Conservation (phyloP, 768 basidiomycete genomes). For the Scleroderma citrinum region DNA sequence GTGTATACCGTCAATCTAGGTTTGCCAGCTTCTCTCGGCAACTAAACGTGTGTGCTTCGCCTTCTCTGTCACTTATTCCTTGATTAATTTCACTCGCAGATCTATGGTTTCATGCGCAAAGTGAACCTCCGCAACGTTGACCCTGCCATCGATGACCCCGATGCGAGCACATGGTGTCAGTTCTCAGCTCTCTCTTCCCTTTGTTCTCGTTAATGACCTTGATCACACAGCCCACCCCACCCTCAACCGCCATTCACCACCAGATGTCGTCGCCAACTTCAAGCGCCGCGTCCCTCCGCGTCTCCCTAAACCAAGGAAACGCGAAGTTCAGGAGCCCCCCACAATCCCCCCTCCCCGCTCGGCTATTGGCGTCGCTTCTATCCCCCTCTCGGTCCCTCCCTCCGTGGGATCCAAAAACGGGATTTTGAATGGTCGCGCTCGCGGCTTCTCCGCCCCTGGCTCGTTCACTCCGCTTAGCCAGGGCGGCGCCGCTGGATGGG, state of each 20-base stretch:
- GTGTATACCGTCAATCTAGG: slow-evolving; percentile 92
- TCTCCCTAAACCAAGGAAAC: slow-evolving; percentile 81
- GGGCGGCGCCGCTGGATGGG: slow-evolving; percentile 52
- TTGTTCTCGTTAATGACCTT: slow-evolving; percentile 15
- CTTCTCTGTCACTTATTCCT: slow-evolving; percentile 22
- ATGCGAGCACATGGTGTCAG: slow-evolving; percentile 96
- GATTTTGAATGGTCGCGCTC: slow-evolving; percentile 51
- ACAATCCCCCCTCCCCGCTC: slow-evolving; percentile 70
- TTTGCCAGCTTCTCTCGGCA: slow-evolving; percentile 97
- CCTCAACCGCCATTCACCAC: slow-evolving; percentile 83
- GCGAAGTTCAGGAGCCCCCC: slow-evolving; percentile 64
- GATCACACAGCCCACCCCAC: slow-evolving; percentile 72
- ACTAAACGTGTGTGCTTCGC: slow-evolving; percentile 72
- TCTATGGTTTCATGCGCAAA: slow-evolving; percentile 98
- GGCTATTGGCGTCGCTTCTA: slow-evolving; percentile 61
- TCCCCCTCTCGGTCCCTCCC: slow-evolving; percentile 62
- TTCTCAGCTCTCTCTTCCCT: slow-evolving; percentile 20
- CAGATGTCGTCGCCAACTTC: slow-evolving; percentile 89
- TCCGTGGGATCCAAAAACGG: slow-evolving; percentile 31
- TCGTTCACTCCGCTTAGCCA: slow-evolving; percentile 70
- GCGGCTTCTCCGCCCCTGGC: slow-evolving; percentile 81
- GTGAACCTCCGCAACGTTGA: slow-evolving; percentile 94
- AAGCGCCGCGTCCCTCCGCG: slow-evolving; percentile 94
- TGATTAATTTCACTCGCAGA: slow-evolving; percentile 43
- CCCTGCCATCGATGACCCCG: slow-evolving; percentile 91